phyloP scores from a whole-genome alignment of 768 basidiomycete genomes.

The Suillus hirtellus region DNA sequence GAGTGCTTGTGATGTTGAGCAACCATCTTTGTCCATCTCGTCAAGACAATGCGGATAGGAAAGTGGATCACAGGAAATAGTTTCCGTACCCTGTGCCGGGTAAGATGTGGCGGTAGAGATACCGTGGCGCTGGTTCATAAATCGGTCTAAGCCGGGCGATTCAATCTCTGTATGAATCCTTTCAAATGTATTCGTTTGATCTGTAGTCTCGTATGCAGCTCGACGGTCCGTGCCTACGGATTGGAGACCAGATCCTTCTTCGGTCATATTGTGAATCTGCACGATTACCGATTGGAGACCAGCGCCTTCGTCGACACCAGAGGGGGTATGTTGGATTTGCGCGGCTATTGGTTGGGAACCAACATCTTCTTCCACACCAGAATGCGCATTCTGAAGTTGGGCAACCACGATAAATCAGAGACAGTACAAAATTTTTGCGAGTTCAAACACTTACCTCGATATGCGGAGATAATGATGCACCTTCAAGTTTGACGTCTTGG shows the following conservation, averaged over 20 bases:
- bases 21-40: background rate
- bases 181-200: background rate
- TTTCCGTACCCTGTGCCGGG: background rate
- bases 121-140: background rate
- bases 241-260: background rate
- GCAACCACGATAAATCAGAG: background rate
- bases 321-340: background rate
- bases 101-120: background rate
- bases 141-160: background rate
- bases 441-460: background rate
- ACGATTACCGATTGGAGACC: background rate
- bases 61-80: background rate
- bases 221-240: background rate
- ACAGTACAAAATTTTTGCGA: background rate
- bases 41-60: background rate
- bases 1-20: background rate
- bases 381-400: background rate
- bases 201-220: background rate
- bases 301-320: background rate
- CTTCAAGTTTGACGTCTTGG: background rate
- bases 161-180: background rate
- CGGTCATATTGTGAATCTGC: background rate
- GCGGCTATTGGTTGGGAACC: background rate
- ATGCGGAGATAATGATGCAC: background rate
- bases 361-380: background rate